Conservation (phyloP, 2,329 filamentous ascomycete genomes). For the Penicillium sp. region DNA sequence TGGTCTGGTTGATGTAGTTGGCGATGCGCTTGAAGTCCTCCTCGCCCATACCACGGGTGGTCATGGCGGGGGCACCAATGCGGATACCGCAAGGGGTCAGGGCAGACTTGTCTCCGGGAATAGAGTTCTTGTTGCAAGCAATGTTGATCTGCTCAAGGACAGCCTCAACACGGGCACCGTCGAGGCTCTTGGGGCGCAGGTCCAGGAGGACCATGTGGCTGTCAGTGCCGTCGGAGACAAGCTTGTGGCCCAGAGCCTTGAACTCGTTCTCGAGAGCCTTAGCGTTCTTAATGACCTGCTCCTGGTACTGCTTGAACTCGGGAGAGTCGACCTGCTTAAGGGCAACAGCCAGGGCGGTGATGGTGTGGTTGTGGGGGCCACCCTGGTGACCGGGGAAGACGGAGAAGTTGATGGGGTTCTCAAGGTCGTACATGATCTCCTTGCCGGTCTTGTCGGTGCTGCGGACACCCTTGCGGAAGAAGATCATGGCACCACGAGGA, state of each 20-base stretch:
- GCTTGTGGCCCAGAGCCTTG: conserved; percentile 72
- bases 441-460: conserved; percentile 85
- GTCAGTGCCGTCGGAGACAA: conserved; percentile 93
- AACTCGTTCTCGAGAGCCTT: conserved; percentile 82
- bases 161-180: conserved; percentile 90
- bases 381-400: conserved; percentile 99
- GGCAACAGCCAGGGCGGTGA: conserved; percentile 91
- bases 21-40: conserved; percentile 91
- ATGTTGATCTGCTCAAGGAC: conserved; percentile 98
- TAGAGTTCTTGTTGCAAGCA: conserved; percentile 99
- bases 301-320: conserved; percentile 92
- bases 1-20: conserved; percentile 82
- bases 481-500: conserved; percentile 95
- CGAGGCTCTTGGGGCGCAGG: conserved; percentile 83
- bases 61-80: conserved; percentile 98
- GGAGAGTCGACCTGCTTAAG: conserved; percentile 88
- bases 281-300: conserved; percentile 86
- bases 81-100: conserved; percentile 93
- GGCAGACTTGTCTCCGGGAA: conserved; percentile 95
- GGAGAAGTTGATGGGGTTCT: conserved; percentile 90
- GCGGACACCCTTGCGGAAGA: conserved; percentile 92
- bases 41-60: conserved; percentile 87
- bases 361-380: conserved; percentile 98
- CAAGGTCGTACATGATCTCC: conserved; percentile 86
- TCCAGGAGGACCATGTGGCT: conserved; percentile 95